These are phyloP conservation scores for Syzygium aromaticum DNA, from an alignment of 345 rosid genomes.

Conservation along the genomic window DNA sequence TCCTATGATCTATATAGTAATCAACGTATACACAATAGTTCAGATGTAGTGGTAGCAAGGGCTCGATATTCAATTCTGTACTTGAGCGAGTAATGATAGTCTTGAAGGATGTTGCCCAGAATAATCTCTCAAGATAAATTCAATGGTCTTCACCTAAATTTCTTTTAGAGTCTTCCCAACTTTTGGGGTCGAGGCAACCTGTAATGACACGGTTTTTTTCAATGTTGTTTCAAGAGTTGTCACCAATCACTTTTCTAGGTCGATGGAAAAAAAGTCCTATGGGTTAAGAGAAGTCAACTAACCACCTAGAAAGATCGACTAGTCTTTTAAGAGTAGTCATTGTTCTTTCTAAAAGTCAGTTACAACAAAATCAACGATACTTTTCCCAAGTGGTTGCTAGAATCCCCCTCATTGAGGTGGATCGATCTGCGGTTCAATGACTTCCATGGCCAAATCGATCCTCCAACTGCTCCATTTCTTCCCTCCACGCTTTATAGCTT, in stretches of 20 bases:
- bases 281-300: neutral
- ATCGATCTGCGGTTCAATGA: conserved; percentile 1
- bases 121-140: neutral
- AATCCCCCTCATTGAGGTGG: neutral
- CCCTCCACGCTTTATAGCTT: neutral
- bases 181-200: neutral
- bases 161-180: neutral
- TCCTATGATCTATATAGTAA: neutral
- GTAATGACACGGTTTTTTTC: neutral
- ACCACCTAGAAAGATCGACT: neutral
- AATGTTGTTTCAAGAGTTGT: neutral
- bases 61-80: neutral
- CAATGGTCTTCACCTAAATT: neutral
- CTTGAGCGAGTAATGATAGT: neutral
- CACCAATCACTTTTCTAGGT: neutral
- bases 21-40: neutral
- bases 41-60: neutral
- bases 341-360: conserved; percentile 7
- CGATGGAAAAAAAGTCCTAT: neutral
- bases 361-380: conserved; percentile 9
- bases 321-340: too few relatives aligned
- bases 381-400: conserved; percentile 16
- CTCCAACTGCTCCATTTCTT: too few relatives aligned
- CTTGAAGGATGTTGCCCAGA: neutral
- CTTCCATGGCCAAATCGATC: neutral